Conservation (phyloP, 345 rosid species). For the Moricandia moricandioides region DNA sequence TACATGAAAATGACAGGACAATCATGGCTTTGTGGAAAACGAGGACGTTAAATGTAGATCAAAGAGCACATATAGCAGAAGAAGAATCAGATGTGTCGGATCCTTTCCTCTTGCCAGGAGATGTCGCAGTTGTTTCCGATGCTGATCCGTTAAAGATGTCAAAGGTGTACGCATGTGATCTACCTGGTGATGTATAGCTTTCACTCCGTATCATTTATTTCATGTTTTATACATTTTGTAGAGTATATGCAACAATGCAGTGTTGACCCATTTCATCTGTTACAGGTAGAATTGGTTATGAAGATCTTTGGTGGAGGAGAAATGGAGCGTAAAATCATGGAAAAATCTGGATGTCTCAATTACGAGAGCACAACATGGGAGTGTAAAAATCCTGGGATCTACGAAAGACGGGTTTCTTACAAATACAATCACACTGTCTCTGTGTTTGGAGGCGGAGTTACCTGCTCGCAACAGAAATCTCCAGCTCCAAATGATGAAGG, state of each 20-base stretch:
- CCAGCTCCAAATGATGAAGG: constrained; percentile 47
- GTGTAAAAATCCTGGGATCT: constrained; percentile 42
- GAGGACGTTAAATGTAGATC: constrained; percentile 53
- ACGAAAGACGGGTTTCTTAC: constrained; percentile 56
- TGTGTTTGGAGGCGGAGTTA: constrained; percentile 79
- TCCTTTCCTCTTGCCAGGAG: constrained; percentile 38
- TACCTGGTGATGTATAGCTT: constrained; percentile 53
- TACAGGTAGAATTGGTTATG: constrained; percentile 62
- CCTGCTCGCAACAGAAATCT: constrained; percentile 59
- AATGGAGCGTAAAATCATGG: constrained; percentile 69
- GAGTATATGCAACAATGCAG: neutral
- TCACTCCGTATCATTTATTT: neutral
- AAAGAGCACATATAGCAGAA: constrained; percentile 55
- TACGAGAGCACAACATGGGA: constrained; percentile 66
- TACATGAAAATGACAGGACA: constrained; percentile 50
- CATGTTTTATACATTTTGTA: neutral
- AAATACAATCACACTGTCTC: constrained; percentile 65
- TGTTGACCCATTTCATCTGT: neutral
- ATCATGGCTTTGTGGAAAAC: constrained; percentile 85
- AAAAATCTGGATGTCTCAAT: constrained; percentile 66
- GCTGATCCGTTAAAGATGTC: constrained; percentile 50
- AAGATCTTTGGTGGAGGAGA: constrained; percentile 69
- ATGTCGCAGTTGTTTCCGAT: constrained; percentile 31
- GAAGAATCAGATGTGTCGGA: constrained; percentile 56
- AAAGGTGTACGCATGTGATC: constrained; percentile 54